Conservation (phyloP, 2,329 filamentous ascomycete genomes). For the Colletotrichum abscissum region DNA sequence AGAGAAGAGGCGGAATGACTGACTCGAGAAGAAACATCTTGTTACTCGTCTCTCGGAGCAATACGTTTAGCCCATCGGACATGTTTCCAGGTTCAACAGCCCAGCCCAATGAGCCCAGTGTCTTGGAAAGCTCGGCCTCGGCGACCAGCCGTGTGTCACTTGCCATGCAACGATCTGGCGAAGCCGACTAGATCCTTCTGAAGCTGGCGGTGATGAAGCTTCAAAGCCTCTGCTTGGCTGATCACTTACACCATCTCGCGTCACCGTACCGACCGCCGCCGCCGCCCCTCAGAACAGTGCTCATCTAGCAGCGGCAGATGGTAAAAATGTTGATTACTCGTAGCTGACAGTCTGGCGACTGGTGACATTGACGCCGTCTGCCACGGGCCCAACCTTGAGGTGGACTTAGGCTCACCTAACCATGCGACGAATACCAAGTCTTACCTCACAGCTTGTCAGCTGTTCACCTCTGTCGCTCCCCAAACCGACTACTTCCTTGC, state of each 20-base stretch:
- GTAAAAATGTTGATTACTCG: conserved; percentile 3
- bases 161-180: background rate
- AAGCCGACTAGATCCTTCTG: background rate
- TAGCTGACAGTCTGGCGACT: background rate
- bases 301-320: background rate
- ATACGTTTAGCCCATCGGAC: conserved; percentile 21
- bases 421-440: conserved; percentile 24
- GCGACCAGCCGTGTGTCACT: conserved; percentile 6
- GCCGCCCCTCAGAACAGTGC: background rate
- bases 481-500: conserved; percentile 24
- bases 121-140: background rate
- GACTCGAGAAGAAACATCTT: conserved; percentile 33
- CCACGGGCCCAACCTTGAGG: conserved; percentile 1
- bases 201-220: conserved; percentile 10
- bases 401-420: conserved; percentile 6
- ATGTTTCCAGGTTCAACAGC: conserved; percentile 2
- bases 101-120: background rate
- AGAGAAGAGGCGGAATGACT: conserved; percentile 29
- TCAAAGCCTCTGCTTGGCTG: conserved; percentile 18
- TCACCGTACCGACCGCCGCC: conserved; percentile 23
- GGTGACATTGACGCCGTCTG: conserved; percentile 21
- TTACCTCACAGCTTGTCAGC: conserved; percentile 32
- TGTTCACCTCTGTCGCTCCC: conserved; percentile 22
- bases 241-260: conserved; percentile 30
- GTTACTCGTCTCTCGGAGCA: conserved; percentile 27